Percentiles rank a stretch among this genome's conserved stretches.
These are phyloP conservation scores for Aquanectria penicillioides DNA, from an alignment of 2,329 filamentous ascomycete species.

Conservation along the genomic window DNA sequence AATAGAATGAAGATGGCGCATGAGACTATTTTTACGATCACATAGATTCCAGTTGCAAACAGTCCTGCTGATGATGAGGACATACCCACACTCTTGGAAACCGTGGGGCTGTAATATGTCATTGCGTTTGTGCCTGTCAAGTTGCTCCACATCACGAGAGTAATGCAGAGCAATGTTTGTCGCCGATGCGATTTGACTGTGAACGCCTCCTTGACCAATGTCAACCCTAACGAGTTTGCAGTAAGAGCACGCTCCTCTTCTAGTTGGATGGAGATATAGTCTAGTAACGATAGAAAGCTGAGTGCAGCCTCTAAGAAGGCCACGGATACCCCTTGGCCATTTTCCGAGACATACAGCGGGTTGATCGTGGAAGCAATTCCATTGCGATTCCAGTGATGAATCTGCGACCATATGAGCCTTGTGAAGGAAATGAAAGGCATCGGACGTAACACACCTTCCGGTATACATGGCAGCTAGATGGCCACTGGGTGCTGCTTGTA, in stretches of 20 bases:
- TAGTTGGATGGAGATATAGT: constrained; percentile 61
- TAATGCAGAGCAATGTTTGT: constrained; percentile 66
- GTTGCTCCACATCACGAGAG: constrained; percentile 69
- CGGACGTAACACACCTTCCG: constrained; percentile 1
- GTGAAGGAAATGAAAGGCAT: background rate
- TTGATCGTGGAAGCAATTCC: constrained; percentile 16
- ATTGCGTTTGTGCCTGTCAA: constrained; percentile 49
- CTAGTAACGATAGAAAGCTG: constrained; percentile 12
- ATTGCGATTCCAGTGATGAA: constrained; percentile 12
- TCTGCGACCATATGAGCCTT: background rate
- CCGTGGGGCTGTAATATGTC: constrained; percentile 7
- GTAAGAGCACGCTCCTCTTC: constrained; percentile 64
- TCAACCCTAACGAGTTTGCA: constrained; percentile 50
- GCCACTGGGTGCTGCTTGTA: constrained; percentile 9
- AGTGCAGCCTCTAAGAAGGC: constrained; percentile 6
- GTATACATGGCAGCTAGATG: constrained; percentile 13
- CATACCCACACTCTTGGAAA: constrained; percentile 19
- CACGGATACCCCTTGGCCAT: constrained; percentile 12
- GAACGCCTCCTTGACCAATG: constrained; percentile 69
- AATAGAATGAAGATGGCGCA: constrained; percentile 8
- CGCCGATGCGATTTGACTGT: constrained; percentile 65
- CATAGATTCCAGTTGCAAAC: constrained; percentile 20
- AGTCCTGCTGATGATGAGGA: constrained; percentile 15
- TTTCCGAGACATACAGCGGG: constrained; percentile 14
- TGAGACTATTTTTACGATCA: constrained; percentile 16